Conservation (phyloP, 2,329 filamentous ascomycete genomes). For the Fusarium xyrophilum region DNA sequence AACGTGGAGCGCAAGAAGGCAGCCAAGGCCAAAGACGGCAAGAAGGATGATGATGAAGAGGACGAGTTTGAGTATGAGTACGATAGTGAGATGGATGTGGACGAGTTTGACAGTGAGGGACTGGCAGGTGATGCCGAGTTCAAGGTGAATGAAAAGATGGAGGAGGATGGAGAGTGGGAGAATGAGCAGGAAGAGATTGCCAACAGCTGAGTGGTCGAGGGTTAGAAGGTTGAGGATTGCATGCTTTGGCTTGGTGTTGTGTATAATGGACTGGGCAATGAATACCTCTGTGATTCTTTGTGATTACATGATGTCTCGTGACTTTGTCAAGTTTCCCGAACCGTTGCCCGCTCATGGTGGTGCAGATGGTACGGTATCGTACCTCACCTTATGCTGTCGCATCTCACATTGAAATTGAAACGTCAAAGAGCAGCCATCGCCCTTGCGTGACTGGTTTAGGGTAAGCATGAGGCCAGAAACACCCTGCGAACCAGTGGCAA, state of each 20-base stretch:
- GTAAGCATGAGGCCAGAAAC: background rate
- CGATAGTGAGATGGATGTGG: conserved; percentile 55
- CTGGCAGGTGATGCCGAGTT: conserved; percentile 58
- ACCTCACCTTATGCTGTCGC: background rate
- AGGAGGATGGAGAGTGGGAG: conserved; percentile 60
- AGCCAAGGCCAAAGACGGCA: conserved; percentile 51
- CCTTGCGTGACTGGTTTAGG: background rate
- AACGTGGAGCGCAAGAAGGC: conserved; percentile 87
- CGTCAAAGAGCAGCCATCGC: background rate
- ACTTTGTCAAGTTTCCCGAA: background rate
- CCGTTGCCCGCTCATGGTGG: background rate
- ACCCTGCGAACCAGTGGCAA: background rate
- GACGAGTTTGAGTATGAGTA: conserved; percentile 55
- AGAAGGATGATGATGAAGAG: conserved; percentile 47
- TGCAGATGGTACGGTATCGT: rapidly evolving
- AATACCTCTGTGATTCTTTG: conserved; percentile 34
- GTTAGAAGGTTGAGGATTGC: conserved; percentile 16
- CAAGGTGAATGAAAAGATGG: conserved; percentile 57
- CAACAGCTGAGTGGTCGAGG: conserved; percentile 30
- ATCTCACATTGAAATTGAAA: background rate
- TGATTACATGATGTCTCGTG: background rate
- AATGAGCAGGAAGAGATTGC: conserved; percentile 56
- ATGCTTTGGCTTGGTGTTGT: conserved; percentile 39
- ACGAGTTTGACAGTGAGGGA: conserved; percentile 60
- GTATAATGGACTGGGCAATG: conserved; percentile 37